Base-by-base conservation (phyloP, 2,329 filamentous ascomycete genomes). In the Zasmidium angulare region DNA sequence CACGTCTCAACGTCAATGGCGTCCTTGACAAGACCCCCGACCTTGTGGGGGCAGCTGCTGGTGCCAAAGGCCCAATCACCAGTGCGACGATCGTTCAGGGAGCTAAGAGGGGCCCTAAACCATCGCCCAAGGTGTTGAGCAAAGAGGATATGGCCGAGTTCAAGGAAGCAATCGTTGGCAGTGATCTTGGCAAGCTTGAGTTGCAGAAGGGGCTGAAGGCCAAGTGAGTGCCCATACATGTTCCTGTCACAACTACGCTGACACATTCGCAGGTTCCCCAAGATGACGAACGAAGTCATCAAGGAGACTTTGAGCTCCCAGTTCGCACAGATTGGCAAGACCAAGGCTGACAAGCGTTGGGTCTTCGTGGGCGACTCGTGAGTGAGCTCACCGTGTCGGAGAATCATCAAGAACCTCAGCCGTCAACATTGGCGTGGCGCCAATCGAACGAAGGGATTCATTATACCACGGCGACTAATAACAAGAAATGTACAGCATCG, bases 121-220 rank as follows among this genome's bases (percentile, higher is more conserved):
- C 73, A 24, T 58, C 67, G 24, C 70, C 75, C 3, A 79, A 77
- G 62, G 74, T 74, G 24, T 80, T 92, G 19, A 82, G 85, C 2
- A 74, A 78, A 1, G 85, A 89, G 10, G 78, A 86, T 46, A 72
- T 91, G 29, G 78, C 79, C 0, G 84, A 87, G 11, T 91, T 96
- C 74, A 92, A 88, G 72, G 77, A 81, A 26, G 85, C 85, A 1
- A 81, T 96, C n/a, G 76, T 86, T 52, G 89, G 86, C 19, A 89
- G 85, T 63, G 84, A 89, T 75, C 78, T 91, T 51, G 89, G 85
- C 43, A 95, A 95, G 75, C 75, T 86, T 1, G 90, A 89, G 7
- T 77, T 95, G 66, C 81, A 91, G 9, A 90, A 93, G 73, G 81
- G 89, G 3, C 74, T 96, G 61, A 90, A 91, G 74, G 87, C 89